These are phyloP conservation scores for Nicotiana rustica DNA, from an alignment of 305 asterid species.

Conservation along the genomic window DNA sequence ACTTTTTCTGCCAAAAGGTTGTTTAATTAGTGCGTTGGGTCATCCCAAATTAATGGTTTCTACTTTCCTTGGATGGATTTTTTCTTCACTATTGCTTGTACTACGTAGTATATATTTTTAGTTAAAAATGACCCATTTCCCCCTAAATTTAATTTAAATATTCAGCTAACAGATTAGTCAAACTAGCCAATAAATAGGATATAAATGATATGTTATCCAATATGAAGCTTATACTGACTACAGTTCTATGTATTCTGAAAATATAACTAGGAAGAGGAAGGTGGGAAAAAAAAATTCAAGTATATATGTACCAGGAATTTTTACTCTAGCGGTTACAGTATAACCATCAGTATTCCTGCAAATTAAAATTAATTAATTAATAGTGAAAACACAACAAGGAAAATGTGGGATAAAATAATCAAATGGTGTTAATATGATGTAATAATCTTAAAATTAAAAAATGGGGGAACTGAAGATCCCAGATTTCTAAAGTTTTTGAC, in stretches of 20 bases:
- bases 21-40: neutral
- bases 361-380: neutral
- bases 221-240: neutral
- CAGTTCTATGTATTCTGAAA: neutral
- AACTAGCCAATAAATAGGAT: neutral
- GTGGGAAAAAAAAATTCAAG: neutral
- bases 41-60: too few species aligned
- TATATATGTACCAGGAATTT: constrained; percentile 26
- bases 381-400: neutral
- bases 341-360: constrained; percentile 32
- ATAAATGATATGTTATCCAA: neutral
- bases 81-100: too few species aligned
- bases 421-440: neutral
- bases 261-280: constrained; percentile 20
- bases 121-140: neutral
- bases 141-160: neutral
- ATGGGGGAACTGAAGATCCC: neutral
- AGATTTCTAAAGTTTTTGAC: neutral
- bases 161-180: neutral
- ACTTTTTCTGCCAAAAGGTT: neutral
- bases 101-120: too few species aligned
- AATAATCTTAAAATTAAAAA: neutral
- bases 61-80: too few species aligned
- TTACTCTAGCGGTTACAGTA: constrained; percentile 31
- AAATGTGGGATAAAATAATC: neutral